Percentiles rank a stretch among this genome's conserved stretches.
phyloP scores from a whole-genome alignment of 2,329 filamentous ascomycete genomes.

The Byssothecium circinans region DNA sequence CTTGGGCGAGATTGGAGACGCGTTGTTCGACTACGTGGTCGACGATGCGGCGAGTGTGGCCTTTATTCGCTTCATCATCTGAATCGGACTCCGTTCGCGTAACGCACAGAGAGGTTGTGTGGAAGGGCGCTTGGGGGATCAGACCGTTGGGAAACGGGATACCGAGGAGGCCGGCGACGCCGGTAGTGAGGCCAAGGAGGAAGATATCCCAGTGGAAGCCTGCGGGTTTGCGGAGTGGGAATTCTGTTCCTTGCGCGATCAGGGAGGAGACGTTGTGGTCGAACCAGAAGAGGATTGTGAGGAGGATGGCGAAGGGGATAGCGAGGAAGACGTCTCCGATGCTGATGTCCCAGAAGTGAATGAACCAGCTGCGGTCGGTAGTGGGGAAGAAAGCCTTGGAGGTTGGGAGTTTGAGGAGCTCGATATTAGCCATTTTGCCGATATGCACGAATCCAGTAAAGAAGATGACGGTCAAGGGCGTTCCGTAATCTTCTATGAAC shows the following conservation, averaged over 20 bases:
- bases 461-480: slow-evolving; percentile 68
- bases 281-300: slow-evolving; percentile 87
- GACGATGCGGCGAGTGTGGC: slow-evolving; percentile 47
- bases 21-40: slow-evolving; percentile 59
- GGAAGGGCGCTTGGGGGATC: slow-evolving; percentile 62
- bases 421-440: slow-evolving; percentile 73
- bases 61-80: slow-evolving; percentile 47
- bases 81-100: slow-evolving; percentile 44
- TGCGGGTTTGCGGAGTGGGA: slow-evolving; percentile 59
- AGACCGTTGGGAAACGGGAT: slow-evolving; percentile 62
- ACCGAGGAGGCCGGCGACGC: slow-evolving; percentile 58
- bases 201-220: slow-evolving; percentile 66
- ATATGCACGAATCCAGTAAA: slow-evolving; percentile 89
- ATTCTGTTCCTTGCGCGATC: slow-evolving; percentile 59
- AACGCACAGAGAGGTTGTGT: slow-evolving; percentile 57
- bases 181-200: slow-evolving; percentile 58
- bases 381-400: slow-evolving; percentile 80
- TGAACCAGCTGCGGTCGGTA: slow-evolving; percentile 70
- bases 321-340: slow-evolving; percentile 77
- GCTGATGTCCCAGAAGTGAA: slow-evolving; percentile 77
- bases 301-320: slow-evolving; percentile 79
- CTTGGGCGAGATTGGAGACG: slow-evolving; percentile 59
- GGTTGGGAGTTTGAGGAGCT: slow-evolving; percentile 72
- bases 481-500: slow-evolving; percentile 88
- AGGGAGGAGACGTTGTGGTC: slow-evolving; percentile 72